Evolutionary conservation across 106 monocot genomes (phyloP).

Genomic region (Dioscorea dumetorum): DNA sequence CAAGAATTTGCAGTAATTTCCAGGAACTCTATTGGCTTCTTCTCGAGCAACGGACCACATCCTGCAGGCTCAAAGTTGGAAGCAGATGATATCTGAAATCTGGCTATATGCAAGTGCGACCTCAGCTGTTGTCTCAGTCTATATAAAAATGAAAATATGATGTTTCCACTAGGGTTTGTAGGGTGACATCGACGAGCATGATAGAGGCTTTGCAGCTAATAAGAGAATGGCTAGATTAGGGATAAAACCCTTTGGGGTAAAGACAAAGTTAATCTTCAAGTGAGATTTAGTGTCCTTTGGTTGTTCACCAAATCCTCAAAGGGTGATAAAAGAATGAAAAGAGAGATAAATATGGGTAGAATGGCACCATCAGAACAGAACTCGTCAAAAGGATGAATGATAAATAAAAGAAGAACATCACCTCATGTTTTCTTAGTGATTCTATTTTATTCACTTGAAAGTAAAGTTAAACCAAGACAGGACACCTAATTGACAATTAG

Average conservation of each 20-base stretch:
- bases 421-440: no score
- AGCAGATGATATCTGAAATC: neutral
- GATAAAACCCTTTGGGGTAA: slow-evolving; percentile 46
- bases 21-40: slow-evolving; percentile 14
- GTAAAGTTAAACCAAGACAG: slow-evolving; percentile 28
- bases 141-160: neutral
- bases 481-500: slow-evolving; percentile 12
- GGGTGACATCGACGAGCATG: slow-evolving; percentile 27
- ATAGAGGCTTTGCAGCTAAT: slow-evolving; percentile 33
- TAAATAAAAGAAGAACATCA: no score
- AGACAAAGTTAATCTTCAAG: slow-evolving; percentile 31
- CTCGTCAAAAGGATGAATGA: no score
- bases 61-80: neutral
- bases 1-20: slow-evolving; percentile 17
- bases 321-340: neutral
- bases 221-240: slow-evolving; percentile 1
- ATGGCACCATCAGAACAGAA: slow-evolving; percentile 5
- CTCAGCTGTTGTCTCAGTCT: neutral
- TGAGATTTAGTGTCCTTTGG: neutral
- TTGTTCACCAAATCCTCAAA: neutral
- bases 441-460: slow-evolving; percentile 17
- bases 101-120: no score
- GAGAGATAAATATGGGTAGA: neutral
- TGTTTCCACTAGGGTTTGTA: neutral
- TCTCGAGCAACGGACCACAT: slow-evolving; percentile 32